Base-by-base conservation (phyloP, 768 basidiomycete genomes). In the Calocybe cyanea region DNA sequence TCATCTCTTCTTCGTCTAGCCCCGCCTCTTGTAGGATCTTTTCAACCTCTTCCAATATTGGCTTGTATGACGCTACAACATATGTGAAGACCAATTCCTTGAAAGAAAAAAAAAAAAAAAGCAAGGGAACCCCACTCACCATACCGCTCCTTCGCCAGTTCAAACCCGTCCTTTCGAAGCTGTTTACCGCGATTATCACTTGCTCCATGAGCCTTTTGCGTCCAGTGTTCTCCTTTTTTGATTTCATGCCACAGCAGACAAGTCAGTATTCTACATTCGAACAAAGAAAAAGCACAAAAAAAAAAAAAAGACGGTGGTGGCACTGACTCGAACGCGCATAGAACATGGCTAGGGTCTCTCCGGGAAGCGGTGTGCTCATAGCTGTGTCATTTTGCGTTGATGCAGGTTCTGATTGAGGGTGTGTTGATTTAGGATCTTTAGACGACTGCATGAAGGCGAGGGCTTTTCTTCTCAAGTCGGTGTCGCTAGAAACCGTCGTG, bases 1-100 rank as follows among this genome's bases (percentile, higher is more conserved):
- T 72, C 76, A 90, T 87, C 55, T 91, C 88, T 17, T 87, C 85
- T 49, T 87, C 86, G 47, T 93, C 88, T 41, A 93, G 62, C 0
- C 90, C 92, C 0, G 92, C 91, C 54, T 90, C 89, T 8, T 76
- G 78, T 41, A 92, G 63, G 34, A 93, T 92, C 53, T 77, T 84
- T 59, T 91, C 89, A 2, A 92, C 85, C 59, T 93, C 87, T 50
- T 83, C 69, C 14, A 94, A 62, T 5, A 89, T 75, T 0, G 91
- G 92, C 56, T 91, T 88, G 59, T 95, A 95, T 28, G 69, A 71
- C n/a, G 66, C 87, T 89, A 57, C 41, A 37, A 31, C n/a, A 40
- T 9, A 11, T 6, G 25, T 28, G 25, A 11, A 11, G 14, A 51
- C 23, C 32, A 34, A 40, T n/a, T 54, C 42, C 19, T 28, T 23